Evolutionary conservation across 371 early-diverging fungal genomes (phyloP), one percentile per base, ranked within the genome.

Genomic region (Umbelopsis sp.): DNA sequence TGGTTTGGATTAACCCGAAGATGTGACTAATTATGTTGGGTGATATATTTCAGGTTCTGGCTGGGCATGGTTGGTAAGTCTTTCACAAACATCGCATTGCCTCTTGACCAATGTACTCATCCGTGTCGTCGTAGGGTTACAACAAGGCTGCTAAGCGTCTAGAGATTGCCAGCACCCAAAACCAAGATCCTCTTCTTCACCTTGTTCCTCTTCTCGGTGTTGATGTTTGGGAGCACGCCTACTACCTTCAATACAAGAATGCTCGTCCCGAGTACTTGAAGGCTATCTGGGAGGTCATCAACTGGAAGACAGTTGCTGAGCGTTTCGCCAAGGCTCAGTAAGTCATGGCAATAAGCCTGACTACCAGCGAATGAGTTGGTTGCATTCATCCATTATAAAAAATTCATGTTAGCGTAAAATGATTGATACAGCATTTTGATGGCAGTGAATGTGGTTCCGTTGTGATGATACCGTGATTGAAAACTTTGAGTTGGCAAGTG

Each of bases 211-310:
- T 99, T 50, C 86, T 99, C 65, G 97, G 96, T 48, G 80, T 97
- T 70, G 99, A 99, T 86, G 98, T 97, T 12, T 99, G 99, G 99
- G 99, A 98, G 83, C 99, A 99, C 74, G 95, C 99, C 37, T 99
- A 98, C 86, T 99, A 99, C 77, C 84, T 99, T 70, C 95, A 98
- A 80, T 98, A 98, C 89, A 95, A 96, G 88, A 97, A 97, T 80
- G 95, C 91, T 50, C 94, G 97, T 70, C 94, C 94, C 22, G 97
- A 96, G 66, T 99, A 98, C 82, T 82, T 99, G 69, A 92, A 96
- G 81, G 91, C 91, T 29, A 93, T 98, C 73, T 99, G 98, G 97
- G 90, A 91, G 66, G 95, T 99, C 7, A 86, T 99, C 73, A 96
- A 99, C 92, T 99, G 99, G 99, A 93, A 97, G 87, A 89, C 91